A percentile compares a stretch with the other conserved stretches of the same genome.
Conservation (phyloP, 139 green algal species). For the Zygnema cylindricum region DNA sequence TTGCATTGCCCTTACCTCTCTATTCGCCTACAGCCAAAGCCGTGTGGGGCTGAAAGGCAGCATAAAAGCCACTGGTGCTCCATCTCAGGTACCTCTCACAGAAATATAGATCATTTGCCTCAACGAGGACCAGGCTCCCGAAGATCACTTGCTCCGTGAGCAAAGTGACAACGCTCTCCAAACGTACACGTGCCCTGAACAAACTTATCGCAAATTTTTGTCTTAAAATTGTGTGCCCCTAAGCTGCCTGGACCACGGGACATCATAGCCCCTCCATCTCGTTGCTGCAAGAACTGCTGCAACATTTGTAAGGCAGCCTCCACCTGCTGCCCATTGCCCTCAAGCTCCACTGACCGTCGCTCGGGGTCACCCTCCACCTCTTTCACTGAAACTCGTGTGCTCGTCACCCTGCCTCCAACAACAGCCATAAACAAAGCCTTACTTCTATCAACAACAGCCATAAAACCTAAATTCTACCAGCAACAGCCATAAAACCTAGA, state of each 20-base stretch:
- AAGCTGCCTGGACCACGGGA: constrained; percentile 22
- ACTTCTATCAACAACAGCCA: no score
- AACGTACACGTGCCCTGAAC: constrained; percentile 45
- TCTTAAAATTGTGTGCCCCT: constrained; percentile 56
- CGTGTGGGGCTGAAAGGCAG: neutral
- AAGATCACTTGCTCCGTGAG: constrained; percentile 47
- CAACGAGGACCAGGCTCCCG: constrained; percentile 13
- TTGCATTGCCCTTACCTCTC: neutral
- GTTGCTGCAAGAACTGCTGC: constrained; percentile 45
- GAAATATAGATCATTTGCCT: neutral
- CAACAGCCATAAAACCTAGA: no score
- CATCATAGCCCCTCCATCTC: neutral
- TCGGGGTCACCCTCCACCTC: constrained; percentile 45
- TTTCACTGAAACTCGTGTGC: constrained; percentile 24
- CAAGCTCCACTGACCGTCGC: constrained; percentile 43
- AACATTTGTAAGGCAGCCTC: constrained; percentile 40
- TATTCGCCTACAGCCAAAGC: neutral
- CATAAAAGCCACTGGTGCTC: neutral
- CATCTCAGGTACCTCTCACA: neutral
- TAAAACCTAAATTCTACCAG: no score
- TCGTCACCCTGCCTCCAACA: constrained; percentile 9
- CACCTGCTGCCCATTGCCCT: constrained; percentile 51
- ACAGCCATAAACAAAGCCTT: no score
- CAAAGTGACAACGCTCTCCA: constrained; percentile 54
- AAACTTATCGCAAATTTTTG: constrained; percentile 57